Conservation (phyloP, 805 yeast species). For the Priceomyces castillae region DNA sequence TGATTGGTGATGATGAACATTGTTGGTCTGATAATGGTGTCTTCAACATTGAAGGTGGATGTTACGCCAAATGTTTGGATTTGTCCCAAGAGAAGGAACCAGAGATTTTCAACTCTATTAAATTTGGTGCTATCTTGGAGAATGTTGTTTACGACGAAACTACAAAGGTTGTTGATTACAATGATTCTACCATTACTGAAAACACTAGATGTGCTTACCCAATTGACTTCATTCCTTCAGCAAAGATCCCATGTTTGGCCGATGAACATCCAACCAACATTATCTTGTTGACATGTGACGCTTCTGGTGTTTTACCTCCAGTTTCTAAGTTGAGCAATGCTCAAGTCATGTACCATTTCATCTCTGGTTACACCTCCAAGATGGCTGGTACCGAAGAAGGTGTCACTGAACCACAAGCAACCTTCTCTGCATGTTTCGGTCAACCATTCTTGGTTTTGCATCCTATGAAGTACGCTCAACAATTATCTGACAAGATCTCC, state of each 20-base stretch:
- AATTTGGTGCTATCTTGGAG: constrained; percentile 91
- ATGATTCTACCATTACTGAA: constrained; percentile 80
- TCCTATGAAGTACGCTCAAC: constrained; percentile 97
- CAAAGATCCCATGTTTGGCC: constrained; percentile 91
- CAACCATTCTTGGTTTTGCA: constrained; percentile 98
- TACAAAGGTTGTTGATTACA: constrained; percentile 82
- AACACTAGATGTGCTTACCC: constrained; percentile 99
- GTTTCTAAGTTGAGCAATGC: constrained; percentile 89
- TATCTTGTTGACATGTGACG: constrained; percentile 92
- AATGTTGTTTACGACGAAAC: constrained; percentile 82
- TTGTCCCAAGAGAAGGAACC: constrained; percentile 92
- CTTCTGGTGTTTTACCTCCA: constrained; percentile 97
- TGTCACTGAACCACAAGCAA: constrained; percentile 96
- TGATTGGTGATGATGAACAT: constrained; percentile 99
- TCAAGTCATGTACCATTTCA: constrained; percentile 98
- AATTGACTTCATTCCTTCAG: constrained; percentile 93
- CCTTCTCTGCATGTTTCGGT: constrained; percentile 98
- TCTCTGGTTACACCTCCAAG: constrained; percentile 97
- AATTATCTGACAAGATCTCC: constrained; percentile 88
- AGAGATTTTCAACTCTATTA: constrained; percentile 92
- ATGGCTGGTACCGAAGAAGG: constrained; percentile 99
- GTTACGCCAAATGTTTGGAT: constrained; percentile 96
- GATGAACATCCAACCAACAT: constrained; percentile 90
- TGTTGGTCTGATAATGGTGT: constrained; percentile 99
- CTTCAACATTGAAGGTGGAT: constrained; percentile 98